Evolutionary conservation across 768 basidiomycete genomes (phyloP).

Genomic region (Phanerodontia chrysosporium): DNA sequence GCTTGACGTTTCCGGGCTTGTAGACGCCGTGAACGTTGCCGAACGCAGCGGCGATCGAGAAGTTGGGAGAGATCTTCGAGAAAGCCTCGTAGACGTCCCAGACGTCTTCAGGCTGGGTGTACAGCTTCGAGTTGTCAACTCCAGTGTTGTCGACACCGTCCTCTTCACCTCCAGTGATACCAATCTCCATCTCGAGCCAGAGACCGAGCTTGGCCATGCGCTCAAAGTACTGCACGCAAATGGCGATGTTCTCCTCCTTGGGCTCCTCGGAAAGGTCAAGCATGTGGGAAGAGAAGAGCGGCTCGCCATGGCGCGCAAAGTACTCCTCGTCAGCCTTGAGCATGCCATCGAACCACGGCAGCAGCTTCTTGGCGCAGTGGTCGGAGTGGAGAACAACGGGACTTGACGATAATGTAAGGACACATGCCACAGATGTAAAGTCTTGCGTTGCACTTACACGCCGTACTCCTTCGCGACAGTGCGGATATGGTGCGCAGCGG

Average conservation of each 20-base stretch:
- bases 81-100: conserved; percentile 88
- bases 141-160: conserved; percentile 98
- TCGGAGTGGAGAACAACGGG: conserved; percentile 98
- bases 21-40: conserved; percentile 99
- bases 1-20: conserved; percentile 95
- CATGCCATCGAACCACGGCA: conserved; percentile 99
- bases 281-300: conserved; percentile 97
- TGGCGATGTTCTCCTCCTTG: conserved; percentile 92
- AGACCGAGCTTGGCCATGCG: conserved; percentile 88
- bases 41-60: conserved; percentile 96
- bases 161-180: conserved; percentile 99
- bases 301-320: conserved; percentile 82
- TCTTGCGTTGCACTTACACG: conserved; percentile 54
- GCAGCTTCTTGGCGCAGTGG: conserved; percentile 96
- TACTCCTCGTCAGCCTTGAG: conserved; percentile 92
- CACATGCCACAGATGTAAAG: conserved; percentile 4
- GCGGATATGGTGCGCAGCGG: conserved; percentile 90
- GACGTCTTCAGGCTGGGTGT: conserved; percentile 97
- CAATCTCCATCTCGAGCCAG: conserved; percentile 99
- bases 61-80: conserved; percentile 81
- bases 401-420: conserved; percentile 35
- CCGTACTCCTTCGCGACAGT: conserved; percentile 87
- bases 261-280: conserved; percentile 92
- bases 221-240: conserved; percentile 91
- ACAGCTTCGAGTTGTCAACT: conserved; percentile 89